Evolutionary conservation across 2,329 filamentous ascomycete genomes (phyloP), one percentile per base, ranked within the genome.

Genomic region (Nannizzia gypsea): DNA sequence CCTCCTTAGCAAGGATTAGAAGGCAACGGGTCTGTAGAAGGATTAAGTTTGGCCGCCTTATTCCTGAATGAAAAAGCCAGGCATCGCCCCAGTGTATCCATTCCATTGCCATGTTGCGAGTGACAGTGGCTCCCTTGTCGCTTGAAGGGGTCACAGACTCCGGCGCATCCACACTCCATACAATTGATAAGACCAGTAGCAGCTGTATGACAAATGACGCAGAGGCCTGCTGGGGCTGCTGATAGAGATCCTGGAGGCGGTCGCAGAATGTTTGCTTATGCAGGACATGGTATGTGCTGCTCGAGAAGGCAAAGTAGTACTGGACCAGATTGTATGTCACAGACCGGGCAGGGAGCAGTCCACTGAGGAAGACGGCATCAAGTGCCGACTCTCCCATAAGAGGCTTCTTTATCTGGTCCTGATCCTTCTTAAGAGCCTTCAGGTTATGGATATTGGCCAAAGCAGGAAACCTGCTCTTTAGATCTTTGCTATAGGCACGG

Each of bases 41-140:
- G 1, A 67, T 69, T 1, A 81, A 70, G 1, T 77, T 78, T 2
- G 80, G 74, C 15, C 80, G 77, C 66, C 83, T 83, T 48, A 79
- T 75, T 52, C 76, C 83, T 0, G 90, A 88, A 68, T 92, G 87
- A 67, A 95, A 89, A 44, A 97, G 78, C 62, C 96, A 87, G 1
- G 85, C 84, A 70, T 96, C 92, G 2, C 90, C 89, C 85, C 97
- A 95, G 56, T 86, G 83, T 61, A 97, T 89, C 70, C 91, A 96
- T 66, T 89, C 86, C 24, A 72, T 59, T 1, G 70, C 72, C 1
- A 70, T 57, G 68, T 69, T 52, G 64, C 66, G 42, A 20, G 60
- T 61, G 22, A 61, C 44, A n/a, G 60, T 61, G 36, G 60, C 44
- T 52, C 24, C n/a, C 54, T 59, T 26, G 56, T 44, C 4, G 42